Conservation (phyloP, 192 early-diverging fungal genomes). For the Gryganskiella cystojenkinii region DNA sequence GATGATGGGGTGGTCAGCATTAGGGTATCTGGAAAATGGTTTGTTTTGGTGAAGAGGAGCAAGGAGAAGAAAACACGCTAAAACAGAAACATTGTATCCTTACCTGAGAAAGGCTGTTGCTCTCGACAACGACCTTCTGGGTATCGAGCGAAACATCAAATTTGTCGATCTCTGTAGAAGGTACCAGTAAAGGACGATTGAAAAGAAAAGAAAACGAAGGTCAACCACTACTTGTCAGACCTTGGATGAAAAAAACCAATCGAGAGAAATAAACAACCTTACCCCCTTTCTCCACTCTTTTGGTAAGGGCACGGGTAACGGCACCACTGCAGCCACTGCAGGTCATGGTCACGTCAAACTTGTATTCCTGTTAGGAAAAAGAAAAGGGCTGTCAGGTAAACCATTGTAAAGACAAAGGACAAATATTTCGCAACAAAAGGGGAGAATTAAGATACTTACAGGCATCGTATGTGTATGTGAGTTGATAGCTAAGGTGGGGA, state of each 20-base stretch:
- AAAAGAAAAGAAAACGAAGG: background rate
- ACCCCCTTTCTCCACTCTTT: constrained; percentile 57
- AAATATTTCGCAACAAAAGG: background rate
- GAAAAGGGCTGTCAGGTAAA: background rate
- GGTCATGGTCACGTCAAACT: constrained; percentile 83
- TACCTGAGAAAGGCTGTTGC: constrained; percentile 34
- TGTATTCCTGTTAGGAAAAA: constrained; percentile 60
- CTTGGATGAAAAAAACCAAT: background rate
- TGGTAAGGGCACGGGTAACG: constrained; percentile 72
- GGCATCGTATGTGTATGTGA: too few relatives aligned
- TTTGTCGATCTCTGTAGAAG: constrained; percentile 50
- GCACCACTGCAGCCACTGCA: constrained; percentile 83
- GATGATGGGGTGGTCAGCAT: background rate
- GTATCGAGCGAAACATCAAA: constrained; percentile 72
- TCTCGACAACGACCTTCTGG: constrained; percentile 68
- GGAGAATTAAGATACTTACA: background rate
- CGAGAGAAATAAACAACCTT: background rate
- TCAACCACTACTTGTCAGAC: background rate
- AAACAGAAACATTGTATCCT: background rate
- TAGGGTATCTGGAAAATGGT: too few relatives aligned
- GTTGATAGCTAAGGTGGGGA: background rate
- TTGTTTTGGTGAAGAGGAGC: background rate
- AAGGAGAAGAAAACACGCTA: background rate
- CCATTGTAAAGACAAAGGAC: background rate
- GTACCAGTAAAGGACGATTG: background rate